Evolutionary conservation across 1,284 basidiomycete genomes (phyloP).

Genomic region (Cutaneotrichosporon arboriforme): DNA sequence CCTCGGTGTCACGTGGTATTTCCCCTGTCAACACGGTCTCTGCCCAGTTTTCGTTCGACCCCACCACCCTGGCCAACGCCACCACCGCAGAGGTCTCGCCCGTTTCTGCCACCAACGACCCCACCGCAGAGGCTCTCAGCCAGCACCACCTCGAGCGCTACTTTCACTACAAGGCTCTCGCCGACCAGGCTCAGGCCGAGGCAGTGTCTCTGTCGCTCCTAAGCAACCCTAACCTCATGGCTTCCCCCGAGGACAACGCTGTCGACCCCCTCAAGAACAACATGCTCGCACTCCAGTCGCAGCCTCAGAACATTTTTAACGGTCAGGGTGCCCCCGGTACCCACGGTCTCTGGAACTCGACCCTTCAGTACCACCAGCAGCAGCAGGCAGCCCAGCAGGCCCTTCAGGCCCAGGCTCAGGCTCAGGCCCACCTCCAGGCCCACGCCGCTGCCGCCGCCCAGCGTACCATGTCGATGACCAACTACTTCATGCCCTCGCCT

Average conservation of each 20-base stretch:
- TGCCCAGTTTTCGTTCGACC: slow-evolving; percentile 13
- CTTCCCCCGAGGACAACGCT: slow-evolving; percentile 14
- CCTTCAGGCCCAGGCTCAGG: slow-evolving; percentile 31
- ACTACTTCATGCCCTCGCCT: slow-evolving; percentile 23
- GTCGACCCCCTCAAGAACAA: slow-evolving; percentile 16
- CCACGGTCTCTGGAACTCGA: slow-evolving; percentile 13
- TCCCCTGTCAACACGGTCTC: slow-evolving; percentile 2
- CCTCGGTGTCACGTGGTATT: slow-evolving; percentile 8
- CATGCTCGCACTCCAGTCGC: slow-evolving; percentile 33
- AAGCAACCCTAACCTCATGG: slow-evolving; percentile 18
- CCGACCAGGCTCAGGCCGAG: slow-evolving; percentile 36
- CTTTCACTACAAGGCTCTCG: slow-evolving; percentile 42
- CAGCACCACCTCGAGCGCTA: slow-evolving; percentile 42
- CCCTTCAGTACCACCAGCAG: slow-evolving; percentile 24
- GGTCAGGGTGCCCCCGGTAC: slow-evolving; percentile 2
- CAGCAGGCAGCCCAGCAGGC: slow-evolving; percentile 21
- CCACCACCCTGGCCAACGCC: slow-evolving; percentile 4
- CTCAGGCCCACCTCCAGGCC: slow-evolving; percentile 30
- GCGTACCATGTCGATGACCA: slow-evolving; percentile 20
- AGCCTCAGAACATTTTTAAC: slow-evolving; percentile 10
- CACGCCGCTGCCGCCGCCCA: slow-evolving; percentile 31
- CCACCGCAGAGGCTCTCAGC: slow-evolving; percentile 33
- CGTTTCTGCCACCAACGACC: not conserved
- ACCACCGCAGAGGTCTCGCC: not conserved
- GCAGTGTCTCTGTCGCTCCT: slow-evolving; percentile 18